Conservation (phyloP, 164 flowering plant species). For the Magnolia kwangsiensis region DNA sequence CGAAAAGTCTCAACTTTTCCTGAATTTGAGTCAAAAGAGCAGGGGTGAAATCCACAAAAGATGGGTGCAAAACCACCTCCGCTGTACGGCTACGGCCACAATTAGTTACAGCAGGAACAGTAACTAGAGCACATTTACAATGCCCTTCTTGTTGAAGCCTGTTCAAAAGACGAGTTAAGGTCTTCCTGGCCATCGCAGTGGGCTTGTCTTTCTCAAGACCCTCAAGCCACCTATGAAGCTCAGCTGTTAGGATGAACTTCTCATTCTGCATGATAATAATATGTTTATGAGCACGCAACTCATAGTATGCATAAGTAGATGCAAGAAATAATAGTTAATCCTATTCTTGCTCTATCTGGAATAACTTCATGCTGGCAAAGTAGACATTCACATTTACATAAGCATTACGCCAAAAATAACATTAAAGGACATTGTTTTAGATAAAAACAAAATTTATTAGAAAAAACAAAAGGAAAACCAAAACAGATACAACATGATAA, state of each 20-base stretch:
- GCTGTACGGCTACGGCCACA: slow-evolving; percentile 50
- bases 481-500: too few species aligned
- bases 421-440: too few species aligned
- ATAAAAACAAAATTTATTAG: too few species aligned
- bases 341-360: neutral
- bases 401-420: neutral
- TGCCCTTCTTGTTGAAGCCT: slow-evolving; percentile 78
- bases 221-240: slow-evolving; percentile 74
- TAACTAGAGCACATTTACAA: slow-evolving; percentile 54
- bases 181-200: slow-evolving; percentile 66
- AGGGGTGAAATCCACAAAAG: slow-evolving; percentile 45
- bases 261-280: slow-evolving; percentile 48
- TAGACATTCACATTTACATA: neutral
- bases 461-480: too few species aligned
- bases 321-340: neutral
- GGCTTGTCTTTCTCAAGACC: slow-evolving; percentile 65
- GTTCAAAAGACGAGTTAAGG: slow-evolving; percentile 53
- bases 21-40: slow-evolving; percentile 63
- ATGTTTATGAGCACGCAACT: neutral
- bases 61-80: slow-evolving; percentile 75
- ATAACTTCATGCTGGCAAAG: neutral
- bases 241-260: slow-evolving; percentile 60
- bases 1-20: slow-evolving; percentile 72
- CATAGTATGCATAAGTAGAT: neutral
- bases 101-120: slow-evolving; percentile 70